Evolutionary conservation across 345 rosid genomes (phyloP), one percentile per base, ranked within the genome.

Genomic region (Acer campestre): DNA sequence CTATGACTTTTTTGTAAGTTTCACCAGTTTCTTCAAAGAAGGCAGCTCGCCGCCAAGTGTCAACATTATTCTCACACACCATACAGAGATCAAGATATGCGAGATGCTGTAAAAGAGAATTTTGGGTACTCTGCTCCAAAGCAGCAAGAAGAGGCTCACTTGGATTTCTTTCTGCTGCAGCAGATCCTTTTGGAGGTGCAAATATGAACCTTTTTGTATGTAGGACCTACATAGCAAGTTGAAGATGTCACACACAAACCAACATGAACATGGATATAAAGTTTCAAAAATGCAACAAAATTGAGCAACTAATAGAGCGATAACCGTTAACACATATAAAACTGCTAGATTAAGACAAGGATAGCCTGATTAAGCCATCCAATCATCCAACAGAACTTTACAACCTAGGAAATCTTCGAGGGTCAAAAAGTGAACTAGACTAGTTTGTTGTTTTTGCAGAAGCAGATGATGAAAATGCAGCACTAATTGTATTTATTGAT

Each of bases 131-230:
- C 74, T 86, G 93, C 84, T 96, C 98, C 79, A 94, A 81, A 59
- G 97, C 93, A 75, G 88, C 91, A 78, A 96, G 94, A 71, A 96
- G 95, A 74, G 94, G 98, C 78, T 91, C 95, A 14, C 94, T 94
- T 58, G 98, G 99, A 83, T 96, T 96, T 64, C 94, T 90, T 89
- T 96, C 98, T 69, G 98, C 98, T 67, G 99, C 99, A 23, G 97
- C 98, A 11, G 99, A 94, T 84, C 99, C 98, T 88, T 91, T 94
- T 64, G 95, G 97, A 44, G 94, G 98, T 61, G 97, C 97, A 82
- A 90, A 94, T 56, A 82, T 63, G 55, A 83, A 91, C 77, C 97
- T 86, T 81, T 92, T 94, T 18, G 99, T 92, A 81, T 85, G 88
- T 63, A 94, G 83, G 75, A 92, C 97, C 97, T 92, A 78, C 10